Percentiles rank a stretch among this genome's conserved stretches.
These are phyloP conservation scores for Orbilia oligospora DNA, from an alignment of 2,329 filamentous ascomycete genomes.

Conservation along the genomic window DNA sequence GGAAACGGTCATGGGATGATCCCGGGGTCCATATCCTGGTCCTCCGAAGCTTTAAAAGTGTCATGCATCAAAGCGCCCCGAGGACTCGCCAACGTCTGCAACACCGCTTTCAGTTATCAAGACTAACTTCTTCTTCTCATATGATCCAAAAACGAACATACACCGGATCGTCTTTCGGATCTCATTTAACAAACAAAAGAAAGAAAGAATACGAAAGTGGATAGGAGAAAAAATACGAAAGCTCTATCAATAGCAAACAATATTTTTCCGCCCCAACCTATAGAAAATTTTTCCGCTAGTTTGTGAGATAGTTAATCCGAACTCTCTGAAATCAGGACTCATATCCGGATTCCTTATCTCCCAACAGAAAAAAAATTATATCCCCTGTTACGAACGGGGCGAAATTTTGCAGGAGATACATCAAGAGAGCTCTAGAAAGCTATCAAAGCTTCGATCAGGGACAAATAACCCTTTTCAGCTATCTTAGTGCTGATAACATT, in stretches of 20 bases:
- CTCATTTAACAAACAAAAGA: constrained; percentile 14
- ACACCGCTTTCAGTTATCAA: constrained; percentile 18
- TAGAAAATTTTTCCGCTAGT: constrained; percentile 57
- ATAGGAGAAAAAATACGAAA: constrained; percentile 20
- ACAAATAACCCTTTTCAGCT: constrained; percentile 1
- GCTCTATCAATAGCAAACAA: constrained; percentile 16
- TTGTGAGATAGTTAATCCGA: constrained; percentile 59
- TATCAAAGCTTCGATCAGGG: background rate
- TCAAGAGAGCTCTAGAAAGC: constrained; percentile 41
- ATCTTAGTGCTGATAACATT: constrained; percentile 13
- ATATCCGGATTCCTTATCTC: constrained; percentile 44
- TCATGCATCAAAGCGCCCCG: constrained; percentile 39
- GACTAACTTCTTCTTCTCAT: background rate
- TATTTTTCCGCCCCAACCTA: constrained; percentile 39
- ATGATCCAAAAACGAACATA: constrained; percentile 7
- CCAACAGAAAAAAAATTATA: constrained; percentile 56
- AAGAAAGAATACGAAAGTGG: constrained; percentile 1
- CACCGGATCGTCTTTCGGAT: constrained; percentile 48
- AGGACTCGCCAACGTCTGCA: constrained; percentile 34
- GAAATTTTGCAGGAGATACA: background rate
- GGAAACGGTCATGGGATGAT: constrained; percentile 33
- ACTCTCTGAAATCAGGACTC: constrained; percentile 24
- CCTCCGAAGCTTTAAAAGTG: constrained; percentile 18
- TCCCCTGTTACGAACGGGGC: constrained; percentile 35
- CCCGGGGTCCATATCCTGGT: constrained; percentile 29